Conservation (phyloP, 2,329 filamentous ascomycete species). For the Ascochyta lentis region DNA sequence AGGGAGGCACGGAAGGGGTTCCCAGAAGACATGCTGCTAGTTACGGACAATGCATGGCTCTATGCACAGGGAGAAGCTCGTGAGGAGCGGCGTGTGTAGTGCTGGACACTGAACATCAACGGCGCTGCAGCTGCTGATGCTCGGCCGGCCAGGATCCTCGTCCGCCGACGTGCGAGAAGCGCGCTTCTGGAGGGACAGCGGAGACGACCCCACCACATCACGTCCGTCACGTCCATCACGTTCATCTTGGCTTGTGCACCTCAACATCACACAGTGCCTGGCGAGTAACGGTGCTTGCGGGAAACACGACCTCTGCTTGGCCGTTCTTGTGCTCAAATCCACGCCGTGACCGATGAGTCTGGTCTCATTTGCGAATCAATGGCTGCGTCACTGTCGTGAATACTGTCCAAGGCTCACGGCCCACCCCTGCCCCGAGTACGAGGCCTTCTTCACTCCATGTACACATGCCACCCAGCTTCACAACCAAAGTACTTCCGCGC, state of each 20-base stretch:
- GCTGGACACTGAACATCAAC: constrained; percentile 13
- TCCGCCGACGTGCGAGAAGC: constrained; percentile 24
- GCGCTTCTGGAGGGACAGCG: constrained; percentile 30
- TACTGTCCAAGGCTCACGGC: constrained; percentile 1
- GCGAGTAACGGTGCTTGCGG: constrained; percentile 6
- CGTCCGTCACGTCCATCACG: constrained; percentile 14
- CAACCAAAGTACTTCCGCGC: constrained; percentile 65
- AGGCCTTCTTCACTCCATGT: constrained; percentile 58
- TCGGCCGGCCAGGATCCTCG: constrained; percentile 22
- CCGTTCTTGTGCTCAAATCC: not conserved
- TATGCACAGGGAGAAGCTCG: constrained; percentile 43
- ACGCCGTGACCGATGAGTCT: not conserved
- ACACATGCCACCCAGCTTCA: constrained; percentile 65
- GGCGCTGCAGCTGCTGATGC: constrained; percentile 32
- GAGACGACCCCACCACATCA: constrained; percentile 30
- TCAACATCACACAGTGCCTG: constrained; percentile 10
- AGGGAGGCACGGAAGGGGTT: constrained; percentile 50
- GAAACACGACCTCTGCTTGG: not conserved
- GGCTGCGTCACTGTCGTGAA: constrained; percentile 4
- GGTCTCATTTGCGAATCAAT: constrained; percentile 4
- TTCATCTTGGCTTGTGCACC: constrained; percentile 9
- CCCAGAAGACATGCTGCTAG: constrained; percentile 47
- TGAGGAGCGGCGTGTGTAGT: constrained; percentile 30
- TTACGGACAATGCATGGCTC: constrained; percentile 49
- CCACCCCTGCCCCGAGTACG: not conserved